phyloP scores from a whole-genome alignment of 2,329 filamentous ascomycete species.

The Paraphoma chrysanthemicola region DNA sequence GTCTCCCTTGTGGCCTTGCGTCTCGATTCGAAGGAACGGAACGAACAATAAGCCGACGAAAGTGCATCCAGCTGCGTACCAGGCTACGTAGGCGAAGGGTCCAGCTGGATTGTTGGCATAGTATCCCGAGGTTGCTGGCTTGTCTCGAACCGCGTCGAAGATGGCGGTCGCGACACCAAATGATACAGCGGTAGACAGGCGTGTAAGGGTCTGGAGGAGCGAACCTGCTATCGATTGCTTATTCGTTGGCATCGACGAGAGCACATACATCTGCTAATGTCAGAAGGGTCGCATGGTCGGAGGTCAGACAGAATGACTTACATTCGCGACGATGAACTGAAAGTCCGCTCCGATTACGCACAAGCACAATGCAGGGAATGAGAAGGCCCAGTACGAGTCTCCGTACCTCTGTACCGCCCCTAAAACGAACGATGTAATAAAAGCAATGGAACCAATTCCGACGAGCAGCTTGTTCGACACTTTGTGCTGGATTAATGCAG shows the following conservation, averaged over 20 bases:
- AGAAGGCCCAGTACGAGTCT: slow-evolving; percentile 69
- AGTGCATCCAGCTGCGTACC: slow-evolving; percentile 57
- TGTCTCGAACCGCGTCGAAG: slow-evolving; percentile 55
- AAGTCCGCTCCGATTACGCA: slow-evolving; percentile 72
- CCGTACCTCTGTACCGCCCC: slow-evolving; percentile 63
- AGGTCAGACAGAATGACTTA: slow-evolving; percentile 42
- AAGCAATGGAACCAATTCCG: slow-evolving; percentile 56
- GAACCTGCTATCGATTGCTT: slow-evolving; percentile 72
- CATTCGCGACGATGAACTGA: slow-evolving; percentile 74
- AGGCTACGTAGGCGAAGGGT: slow-evolving; percentile 61
- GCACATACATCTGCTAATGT: slow-evolving; percentile 67
- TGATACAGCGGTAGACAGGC: slow-evolving; percentile 65
- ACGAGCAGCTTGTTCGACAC: slow-evolving; percentile 71
- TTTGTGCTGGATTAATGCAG: slow-evolving; percentile 66
- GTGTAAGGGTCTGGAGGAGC: slow-evolving; percentile 71
- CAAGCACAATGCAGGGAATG: slow-evolving; percentile 67
- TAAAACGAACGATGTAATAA: slow-evolving; percentile 58
- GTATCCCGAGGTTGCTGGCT: slow-evolving; percentile 45
- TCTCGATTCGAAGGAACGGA: slow-evolving; percentile 61
- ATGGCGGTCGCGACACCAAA: slow-evolving; percentile 69
- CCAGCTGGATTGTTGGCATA: slow-evolving; percentile 54
- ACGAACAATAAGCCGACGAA: slow-evolving; percentile 55
- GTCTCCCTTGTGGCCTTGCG: slow-evolving; percentile 56
- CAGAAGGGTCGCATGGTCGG: too few relatives aligned
- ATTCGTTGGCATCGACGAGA: slow-evolving; percentile 67